Evolutionary conservation across 179 eudicot genomes (phyloP).

Genomic region (Amaranthus tricolor): DNA sequence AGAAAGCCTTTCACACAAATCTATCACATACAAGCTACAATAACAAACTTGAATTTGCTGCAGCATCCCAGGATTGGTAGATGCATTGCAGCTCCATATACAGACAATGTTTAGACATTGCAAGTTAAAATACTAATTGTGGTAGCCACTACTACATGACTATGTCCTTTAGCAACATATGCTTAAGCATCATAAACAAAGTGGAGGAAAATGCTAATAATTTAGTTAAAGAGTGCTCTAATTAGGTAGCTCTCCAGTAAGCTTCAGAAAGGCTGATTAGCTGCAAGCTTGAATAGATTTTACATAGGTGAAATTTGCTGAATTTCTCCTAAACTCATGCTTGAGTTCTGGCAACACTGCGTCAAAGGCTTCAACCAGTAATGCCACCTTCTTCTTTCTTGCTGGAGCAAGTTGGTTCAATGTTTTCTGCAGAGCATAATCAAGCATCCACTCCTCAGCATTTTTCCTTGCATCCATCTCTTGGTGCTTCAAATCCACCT

Average conservation of each 20-base stretch:
- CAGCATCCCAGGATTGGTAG: neutral
- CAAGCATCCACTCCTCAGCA: conserved; percentile 90
- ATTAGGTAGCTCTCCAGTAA: neutral
- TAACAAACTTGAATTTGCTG: conserved; percentile 10
- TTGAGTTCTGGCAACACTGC: conserved; percentile 55
- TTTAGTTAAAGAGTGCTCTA: neutral
- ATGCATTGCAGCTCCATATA: neutral
- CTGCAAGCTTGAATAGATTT: conserved; percentile 62
- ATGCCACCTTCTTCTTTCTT: conserved; percentile 69
- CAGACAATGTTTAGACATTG: neutral
- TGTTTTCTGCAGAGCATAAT: conserved; percentile 65
- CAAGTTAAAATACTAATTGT: neutral
- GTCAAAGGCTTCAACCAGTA: conserved; percentile 90
- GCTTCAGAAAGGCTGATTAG: conserved; percentile 26
- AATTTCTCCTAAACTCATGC: conserved; percentile 31
- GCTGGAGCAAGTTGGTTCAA: conserved; percentile 72
- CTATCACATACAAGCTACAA: conserved; percentile 1
- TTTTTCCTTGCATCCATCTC: conserved; percentile 68
- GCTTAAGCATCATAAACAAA: neutral
- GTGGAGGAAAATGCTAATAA: neutral
- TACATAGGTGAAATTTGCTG: conserved; percentile 35
- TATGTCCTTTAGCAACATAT: conserved; percentile 3
- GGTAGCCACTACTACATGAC: neutral
- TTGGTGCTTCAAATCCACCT: conserved; percentile 83
- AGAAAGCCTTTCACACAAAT: conserved; percentile 14